phyloP scores from a whole-genome alignment of 805 yeast genomes.

The Pichia deserticola region DNA sequence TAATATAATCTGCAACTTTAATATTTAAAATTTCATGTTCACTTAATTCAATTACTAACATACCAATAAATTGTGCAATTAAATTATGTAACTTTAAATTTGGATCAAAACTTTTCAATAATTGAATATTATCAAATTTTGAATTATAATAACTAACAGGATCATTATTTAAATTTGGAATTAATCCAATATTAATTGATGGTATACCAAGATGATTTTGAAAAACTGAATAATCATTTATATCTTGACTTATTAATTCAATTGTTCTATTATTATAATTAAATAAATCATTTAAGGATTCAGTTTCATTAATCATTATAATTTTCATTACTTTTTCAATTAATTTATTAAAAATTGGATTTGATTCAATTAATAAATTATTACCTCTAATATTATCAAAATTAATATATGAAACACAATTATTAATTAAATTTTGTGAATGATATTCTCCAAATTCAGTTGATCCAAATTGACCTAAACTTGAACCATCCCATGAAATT shows the following conservation, averaged over 20 bases:
- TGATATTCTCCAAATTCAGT: constrained; percentile 50
- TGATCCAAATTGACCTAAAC: constrained; percentile 46
- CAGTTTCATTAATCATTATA: constrained; percentile 35
- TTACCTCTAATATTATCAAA: constrained; percentile 51
- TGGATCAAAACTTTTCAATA: constrained; percentile 44
- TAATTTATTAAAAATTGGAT: constrained; percentile 48
- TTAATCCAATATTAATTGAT: constrained; percentile 43
- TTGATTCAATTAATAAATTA: constrained; percentile 38
- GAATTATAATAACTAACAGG: constrained; percentile 54
- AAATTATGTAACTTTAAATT: constrained; percentile 46
- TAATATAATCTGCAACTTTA: constrained; percentile 40
- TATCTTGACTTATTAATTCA: constrained; percentile 38
- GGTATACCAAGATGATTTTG: constrained; percentile 66
- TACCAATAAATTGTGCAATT: constrained; percentile 53
- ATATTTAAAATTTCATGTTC: constrained; percentile 53
- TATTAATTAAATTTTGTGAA: constrained; percentile 31
- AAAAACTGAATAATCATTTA: constrained; percentile 49
- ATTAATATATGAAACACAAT: constrained; percentile 45
- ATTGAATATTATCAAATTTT: constrained; percentile 47
- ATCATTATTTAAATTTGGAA: constrained; percentile 30
- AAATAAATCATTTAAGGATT: constrained; percentile 45
- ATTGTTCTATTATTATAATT: constrained; percentile 30
- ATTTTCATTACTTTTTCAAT: constrained; percentile 38
- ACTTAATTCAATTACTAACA: constrained; percentile 43
- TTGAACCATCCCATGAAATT: constrained; percentile 38